Evolutionary conservation across 116 monocot species (phyloP).

Genomic region (Trichopus zeylanicus): DNA sequence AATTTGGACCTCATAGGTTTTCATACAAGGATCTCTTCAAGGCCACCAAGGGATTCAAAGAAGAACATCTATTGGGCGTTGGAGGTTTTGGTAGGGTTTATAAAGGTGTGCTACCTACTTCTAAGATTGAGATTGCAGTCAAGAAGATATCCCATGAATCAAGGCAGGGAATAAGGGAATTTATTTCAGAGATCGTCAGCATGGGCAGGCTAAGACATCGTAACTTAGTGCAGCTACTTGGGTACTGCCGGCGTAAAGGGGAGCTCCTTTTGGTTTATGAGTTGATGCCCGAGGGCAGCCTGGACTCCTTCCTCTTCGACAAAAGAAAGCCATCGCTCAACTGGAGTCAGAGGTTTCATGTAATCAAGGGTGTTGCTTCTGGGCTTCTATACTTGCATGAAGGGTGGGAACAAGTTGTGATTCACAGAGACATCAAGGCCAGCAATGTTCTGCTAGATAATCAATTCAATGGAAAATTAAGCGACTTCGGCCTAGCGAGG

Average conservation of each 20-base stretch:
- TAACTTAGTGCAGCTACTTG: background rate
- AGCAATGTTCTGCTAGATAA: background rate
- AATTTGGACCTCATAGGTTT: slow-evolving; percentile 10
- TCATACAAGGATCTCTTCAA: slow-evolving; percentile 16
- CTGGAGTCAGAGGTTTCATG: background rate
- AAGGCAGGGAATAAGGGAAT: slow-evolving; percentile 1
- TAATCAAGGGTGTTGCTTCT: background rate
- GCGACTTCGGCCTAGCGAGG: background rate
- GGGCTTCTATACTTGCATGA: background rate
- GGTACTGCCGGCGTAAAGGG: background rate
- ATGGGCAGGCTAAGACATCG: background rate
- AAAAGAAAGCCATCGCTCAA: background rate
- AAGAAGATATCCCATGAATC: background rate
- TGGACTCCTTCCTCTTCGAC: background rate
- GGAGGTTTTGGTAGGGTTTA: background rate
- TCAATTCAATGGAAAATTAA: background rate
- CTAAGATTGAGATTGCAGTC: background rate
- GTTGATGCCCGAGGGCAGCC: background rate
- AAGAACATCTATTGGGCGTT: slow-evolving; percentile 9
- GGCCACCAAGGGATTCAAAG: slow-evolving; percentile 21
- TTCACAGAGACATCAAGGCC: background rate
- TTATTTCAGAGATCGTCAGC: background rate
- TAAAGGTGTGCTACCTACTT: background rate
- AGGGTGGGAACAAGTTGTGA: slow-evolving; percentile 1
- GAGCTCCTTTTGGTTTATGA: background rate